These are phyloP conservation scores for Globisporangium mamillatum DNA, from an alignment of 352 stramenopile species.

Conservation along the genomic window DNA sequence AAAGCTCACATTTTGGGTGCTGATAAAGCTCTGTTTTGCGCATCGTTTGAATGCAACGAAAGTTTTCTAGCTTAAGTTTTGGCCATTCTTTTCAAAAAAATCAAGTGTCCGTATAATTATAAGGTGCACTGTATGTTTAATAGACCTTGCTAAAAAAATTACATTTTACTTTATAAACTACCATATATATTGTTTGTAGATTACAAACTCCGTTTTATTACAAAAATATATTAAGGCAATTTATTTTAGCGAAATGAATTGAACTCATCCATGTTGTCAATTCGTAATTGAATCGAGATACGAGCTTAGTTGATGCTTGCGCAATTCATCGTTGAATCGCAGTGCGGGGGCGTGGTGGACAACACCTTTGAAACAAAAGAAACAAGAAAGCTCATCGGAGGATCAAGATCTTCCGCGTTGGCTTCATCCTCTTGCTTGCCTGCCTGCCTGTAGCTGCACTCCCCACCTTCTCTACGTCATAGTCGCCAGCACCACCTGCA, in stretches of 20 bases:
- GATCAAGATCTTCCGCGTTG: constrained; percentile 6
- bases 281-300: not conserved
- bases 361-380: not conserved
- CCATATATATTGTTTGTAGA: not conserved
- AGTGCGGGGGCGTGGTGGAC: not conserved
- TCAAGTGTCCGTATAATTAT: too few relatives aligned
- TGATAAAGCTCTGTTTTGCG: too few relatives aligned
- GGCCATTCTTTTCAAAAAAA: too few relatives aligned
- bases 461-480: not conserved
- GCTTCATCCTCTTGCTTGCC: not conserved
- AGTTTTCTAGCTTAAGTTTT: too few relatives aligned
- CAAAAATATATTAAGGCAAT: not conserved
- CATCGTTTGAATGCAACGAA: too few relatives aligned
- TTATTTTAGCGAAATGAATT: not conserved
- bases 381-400: constrained; percentile 1
- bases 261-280: not conserved
- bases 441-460: constrained; percentile 2
- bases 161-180: not conserved
- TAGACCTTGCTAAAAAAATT: not conserved
- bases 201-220: not conserved
- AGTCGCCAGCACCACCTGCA: too few relatives aligned
- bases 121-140: not conserved
- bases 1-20: too few relatives aligned
- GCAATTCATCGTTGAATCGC: constrained; percentile 3
- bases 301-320: not conserved